phyloP scores from a whole-genome alignment of 1,284 basidiomycete species.

The Caloboletus firmus region DNA sequence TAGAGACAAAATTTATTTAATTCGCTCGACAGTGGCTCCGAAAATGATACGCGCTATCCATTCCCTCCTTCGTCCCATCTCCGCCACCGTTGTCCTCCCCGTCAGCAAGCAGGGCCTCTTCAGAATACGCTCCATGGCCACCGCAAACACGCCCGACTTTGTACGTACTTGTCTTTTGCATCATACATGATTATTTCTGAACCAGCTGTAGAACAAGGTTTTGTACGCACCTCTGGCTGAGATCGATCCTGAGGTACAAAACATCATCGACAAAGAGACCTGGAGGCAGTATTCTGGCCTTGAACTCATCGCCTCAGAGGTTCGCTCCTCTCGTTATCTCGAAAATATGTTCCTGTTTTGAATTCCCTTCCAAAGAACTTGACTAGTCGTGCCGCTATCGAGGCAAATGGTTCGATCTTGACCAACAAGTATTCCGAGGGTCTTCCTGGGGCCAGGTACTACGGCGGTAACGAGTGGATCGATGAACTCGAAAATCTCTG shows the following conservation, averaged over 20 bases:
- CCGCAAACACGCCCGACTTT: constrained; percentile 56
- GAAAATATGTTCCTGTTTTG: constrained; percentile 12
- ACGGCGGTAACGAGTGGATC: constrained; percentile 96
- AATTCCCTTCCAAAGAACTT: constrained; percentile 65
- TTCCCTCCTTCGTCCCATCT: constrained; percentile 28
- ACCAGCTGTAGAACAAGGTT: constrained; percentile 73
- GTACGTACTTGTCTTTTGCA: constrained; percentile 40
- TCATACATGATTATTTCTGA: background rate
- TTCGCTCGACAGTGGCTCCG: constrained; percentile 3
- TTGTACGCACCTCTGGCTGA: constrained; percentile 88
- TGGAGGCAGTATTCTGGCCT: constrained; percentile 98
- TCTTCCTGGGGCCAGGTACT: constrained; percentile 94
- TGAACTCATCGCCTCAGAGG: constrained; percentile 95
- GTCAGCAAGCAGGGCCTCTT: constrained; percentile 14
- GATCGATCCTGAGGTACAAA: constrained; percentile 92
- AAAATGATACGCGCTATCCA: constrained; percentile 31
- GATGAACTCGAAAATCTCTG: constrained; percentile 96
- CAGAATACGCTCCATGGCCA: constrained; percentile 55
- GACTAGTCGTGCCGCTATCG: constrained; percentile 92
- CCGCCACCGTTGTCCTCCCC: constrained; percentile 21
- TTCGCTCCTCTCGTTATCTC: constrained; percentile 31
- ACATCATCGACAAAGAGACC: constrained; percentile 99
- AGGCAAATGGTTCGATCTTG: constrained; percentile 98
- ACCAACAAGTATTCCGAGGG: constrained; percentile 99
- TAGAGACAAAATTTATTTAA: constrained; percentile 12